Conservation (phyloP, 202 grass and related monocot species). For the Zizania palustris region DNA sequence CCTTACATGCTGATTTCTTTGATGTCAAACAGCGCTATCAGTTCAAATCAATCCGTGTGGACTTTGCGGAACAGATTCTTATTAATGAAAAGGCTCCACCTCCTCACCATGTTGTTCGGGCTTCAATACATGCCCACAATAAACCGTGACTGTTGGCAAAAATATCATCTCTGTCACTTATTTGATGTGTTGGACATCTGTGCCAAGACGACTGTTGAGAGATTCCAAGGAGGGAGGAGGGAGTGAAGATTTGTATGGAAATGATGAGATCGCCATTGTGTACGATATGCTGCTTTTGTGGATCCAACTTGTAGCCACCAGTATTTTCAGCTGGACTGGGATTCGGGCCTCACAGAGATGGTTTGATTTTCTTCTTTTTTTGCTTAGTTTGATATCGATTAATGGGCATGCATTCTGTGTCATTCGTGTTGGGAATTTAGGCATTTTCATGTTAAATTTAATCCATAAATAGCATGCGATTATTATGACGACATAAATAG, state of each 20-base stretch:
- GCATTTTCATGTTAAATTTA: too few species aligned
- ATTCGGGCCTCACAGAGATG: neutral
- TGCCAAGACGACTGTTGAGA: neutral
- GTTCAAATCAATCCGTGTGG: conserved; percentile 76
- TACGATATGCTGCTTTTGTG: conserved; percentile 1
- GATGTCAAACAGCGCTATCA: conserved; percentile 65
- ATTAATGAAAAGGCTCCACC: conserved; percentile 73
- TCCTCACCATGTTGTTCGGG: conserved; percentile 52
- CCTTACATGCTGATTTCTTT: conserved; percentile 26
- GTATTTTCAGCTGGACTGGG: neutral
- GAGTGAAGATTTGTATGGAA: neutral
- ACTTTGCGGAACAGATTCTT: conserved; percentile 91
- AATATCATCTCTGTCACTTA: neutral
- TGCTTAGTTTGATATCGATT: too few species aligned
- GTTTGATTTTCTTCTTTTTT: neutral
- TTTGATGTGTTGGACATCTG: conserved; percentile 16
- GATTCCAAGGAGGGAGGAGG: neutral
- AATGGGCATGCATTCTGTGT: too few species aligned
- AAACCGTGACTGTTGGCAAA: conserved; percentile 51
- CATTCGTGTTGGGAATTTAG: too few species aligned
- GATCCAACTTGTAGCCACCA: conserved; percentile 3
- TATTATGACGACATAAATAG: too few species aligned
- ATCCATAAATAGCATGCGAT: too few species aligned
- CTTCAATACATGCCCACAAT: conserved; percentile 70
- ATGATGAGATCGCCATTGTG: neutral